These are phyloP conservation scores for Apium graveolens DNA, from an alignment of 129 eudicot species.

Conservation along the genomic window DNA sequence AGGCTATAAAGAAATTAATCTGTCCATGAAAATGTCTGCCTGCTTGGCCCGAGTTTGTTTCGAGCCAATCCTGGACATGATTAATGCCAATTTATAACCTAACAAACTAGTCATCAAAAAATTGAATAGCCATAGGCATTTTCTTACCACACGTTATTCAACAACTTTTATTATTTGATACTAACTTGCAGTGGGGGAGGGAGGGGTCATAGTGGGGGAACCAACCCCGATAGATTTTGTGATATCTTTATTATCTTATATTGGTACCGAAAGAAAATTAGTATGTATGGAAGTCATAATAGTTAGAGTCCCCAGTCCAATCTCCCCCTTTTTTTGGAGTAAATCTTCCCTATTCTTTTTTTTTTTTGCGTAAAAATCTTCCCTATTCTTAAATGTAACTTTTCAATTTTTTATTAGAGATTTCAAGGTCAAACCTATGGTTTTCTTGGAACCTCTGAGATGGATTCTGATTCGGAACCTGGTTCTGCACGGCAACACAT, in stretches of 20 bases:
- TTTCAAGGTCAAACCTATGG: conserved; percentile 97
- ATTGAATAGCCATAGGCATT: background rate
- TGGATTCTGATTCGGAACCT: conserved; percentile 67
- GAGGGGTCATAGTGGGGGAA: background rate
- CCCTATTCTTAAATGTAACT: conserved; percentile 4
- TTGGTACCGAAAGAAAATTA: background rate
- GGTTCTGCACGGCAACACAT: conserved; percentile 65
- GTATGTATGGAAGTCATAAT: background rate
- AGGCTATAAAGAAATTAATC: background rate
- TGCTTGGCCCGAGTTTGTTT: background rate
- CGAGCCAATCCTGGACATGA: background rate
- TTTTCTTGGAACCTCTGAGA: conserved; percentile 67
- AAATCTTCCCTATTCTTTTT: background rate
- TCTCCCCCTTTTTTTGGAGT: too few species aligned
- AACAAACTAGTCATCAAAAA: background rate
- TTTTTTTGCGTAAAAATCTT: too few species aligned
- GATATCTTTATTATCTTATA: conserved; percentile 1
- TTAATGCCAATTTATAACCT: background rate
- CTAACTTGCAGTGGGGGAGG: background rate
- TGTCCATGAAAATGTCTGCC: background rate
- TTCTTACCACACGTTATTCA: background rate
- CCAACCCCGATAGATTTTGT: background rate
- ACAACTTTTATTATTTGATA: background rate
- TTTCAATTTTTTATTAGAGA: conserved; percentile 41
- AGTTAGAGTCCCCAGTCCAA: background rate